phyloP scores from a whole-genome alignment of 164 flowering plant genomes.

The Protea cynaroides region DNA sequence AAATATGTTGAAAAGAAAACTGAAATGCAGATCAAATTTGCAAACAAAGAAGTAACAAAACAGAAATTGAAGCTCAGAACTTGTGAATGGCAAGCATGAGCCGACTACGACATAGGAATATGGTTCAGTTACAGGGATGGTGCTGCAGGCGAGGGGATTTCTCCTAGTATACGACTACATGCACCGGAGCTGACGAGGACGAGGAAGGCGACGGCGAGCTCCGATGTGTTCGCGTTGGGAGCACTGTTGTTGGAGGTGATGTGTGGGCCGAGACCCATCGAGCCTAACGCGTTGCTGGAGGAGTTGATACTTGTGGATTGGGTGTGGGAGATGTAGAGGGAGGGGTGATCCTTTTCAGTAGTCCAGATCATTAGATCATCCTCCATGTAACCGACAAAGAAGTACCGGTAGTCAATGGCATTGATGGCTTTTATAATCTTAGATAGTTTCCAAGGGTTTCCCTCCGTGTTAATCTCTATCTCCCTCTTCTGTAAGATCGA shows the following conservation, averaged over 20 bases:
- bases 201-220: constrained; percentile 41
- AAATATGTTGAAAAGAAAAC: no score
- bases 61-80: no score
- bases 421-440: no score
- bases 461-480: no score
- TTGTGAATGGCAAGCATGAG: constrained; percentile 56
- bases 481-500: no score
- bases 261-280: constrained; percentile 62
- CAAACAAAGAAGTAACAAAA: no score
- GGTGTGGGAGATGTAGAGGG: constrained; percentile 16
- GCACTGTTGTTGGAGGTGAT: constrained; percentile 51
- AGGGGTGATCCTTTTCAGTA: no score
- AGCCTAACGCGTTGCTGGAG: constrained; percentile 36
- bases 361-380: no score
- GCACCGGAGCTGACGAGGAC: constrained; percentile 62
- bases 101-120: constrained; percentile 55
- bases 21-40: no score
- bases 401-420: no score
- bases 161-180: constrained; percentile 63
- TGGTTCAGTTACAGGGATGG: constrained; percentile 57
- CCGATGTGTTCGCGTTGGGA: constrained; percentile 61
- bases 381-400: no score
- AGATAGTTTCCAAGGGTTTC: no score
- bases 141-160: constrained; percentile 41
- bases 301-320: constrained; percentile 44